phyloP scores from a whole-genome alignment of 345 rosid species.

The Trapa bicornis region DNA sequence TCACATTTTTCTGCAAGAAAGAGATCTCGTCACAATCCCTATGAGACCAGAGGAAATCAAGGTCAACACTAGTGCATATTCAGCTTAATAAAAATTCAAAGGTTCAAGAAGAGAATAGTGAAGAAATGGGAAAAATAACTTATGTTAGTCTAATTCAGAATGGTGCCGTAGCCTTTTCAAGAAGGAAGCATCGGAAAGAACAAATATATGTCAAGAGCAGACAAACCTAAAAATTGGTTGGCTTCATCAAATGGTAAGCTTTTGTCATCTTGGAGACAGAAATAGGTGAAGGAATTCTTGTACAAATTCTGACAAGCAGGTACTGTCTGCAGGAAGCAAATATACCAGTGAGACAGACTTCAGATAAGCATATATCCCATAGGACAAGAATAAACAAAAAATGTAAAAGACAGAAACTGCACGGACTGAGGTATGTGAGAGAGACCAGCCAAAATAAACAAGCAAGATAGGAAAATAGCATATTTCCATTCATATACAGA shows the following conservation, averaged over 20 bases:
- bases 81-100: neutral
- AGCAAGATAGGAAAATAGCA: too few species aligned
- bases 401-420: too few species aligned
- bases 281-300: slow-evolving; percentile 90
- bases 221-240: slow-evolving; percentile 61
- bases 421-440: too few species aligned
- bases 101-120: neutral
- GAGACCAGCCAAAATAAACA: too few species aligned
- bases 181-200: neutral
- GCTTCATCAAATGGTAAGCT: slow-evolving; percentile 81
- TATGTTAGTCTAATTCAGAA: neutral
- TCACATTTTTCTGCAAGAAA: slow-evolving; percentile 74
- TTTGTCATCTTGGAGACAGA: slow-evolving; percentile 69
- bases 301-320: slow-evolving; percentile 92
- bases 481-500: too few species aligned
- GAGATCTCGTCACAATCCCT: slow-evolving; percentile 5
- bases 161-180: neutral
- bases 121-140: neutral
- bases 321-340: slow-evolving; percentile 55
- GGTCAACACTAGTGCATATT: neutral
- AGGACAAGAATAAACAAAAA: neutral
- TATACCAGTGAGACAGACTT: neutral
- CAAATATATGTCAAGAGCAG: neutral
- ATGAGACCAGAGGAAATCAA: neutral
- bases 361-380: neutral